These are phyloP conservation scores for Elsinoe fawcettii DNA, from an alignment of 2,329 filamentous ascomycete genomes.

Conservation along the genomic window DNA sequence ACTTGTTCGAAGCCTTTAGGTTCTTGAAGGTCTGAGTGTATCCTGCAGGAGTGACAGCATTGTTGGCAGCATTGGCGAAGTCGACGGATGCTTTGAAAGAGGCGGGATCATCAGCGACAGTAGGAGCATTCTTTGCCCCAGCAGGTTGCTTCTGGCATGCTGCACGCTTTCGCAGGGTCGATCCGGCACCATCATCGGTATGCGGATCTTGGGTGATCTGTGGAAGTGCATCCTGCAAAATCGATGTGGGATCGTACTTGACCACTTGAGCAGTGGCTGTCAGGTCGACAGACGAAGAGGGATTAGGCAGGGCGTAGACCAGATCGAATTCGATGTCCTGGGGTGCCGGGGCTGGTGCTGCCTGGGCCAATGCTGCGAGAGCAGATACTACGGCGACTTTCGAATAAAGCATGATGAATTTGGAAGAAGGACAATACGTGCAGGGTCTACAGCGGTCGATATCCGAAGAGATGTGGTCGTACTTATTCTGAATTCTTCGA, in stretches of 20 bases:
- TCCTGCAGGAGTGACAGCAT: conserved; percentile 6
- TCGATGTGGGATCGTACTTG: conserved; percentile 13
- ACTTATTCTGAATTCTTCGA: background rate
- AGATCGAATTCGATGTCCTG: conserved; percentile 13
- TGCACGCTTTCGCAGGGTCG: conserved; percentile 14
- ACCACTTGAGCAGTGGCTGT: conserved; percentile 2
- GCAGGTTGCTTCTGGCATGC: conserved; percentile 18
- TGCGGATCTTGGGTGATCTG: conserved; percentile 12
- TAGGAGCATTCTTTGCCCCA: conserved; percentile 15
- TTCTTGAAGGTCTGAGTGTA: conserved; percentile 17
- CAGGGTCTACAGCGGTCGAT: background rate
- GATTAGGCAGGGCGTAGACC: conserved; percentile 16
- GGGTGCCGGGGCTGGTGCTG: conserved; percentile 4
- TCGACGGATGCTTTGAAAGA: conserved; percentile 17
- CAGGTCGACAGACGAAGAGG: background rate
- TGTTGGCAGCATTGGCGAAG: conserved; percentile 18
- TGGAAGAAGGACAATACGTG: background rate
- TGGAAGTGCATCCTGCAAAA: conserved; percentile 8
- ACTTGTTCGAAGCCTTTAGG: conserved; percentile 9
- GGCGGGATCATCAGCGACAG: conserved; percentile 18
- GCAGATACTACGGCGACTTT: background rate
- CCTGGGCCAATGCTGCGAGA: background rate
- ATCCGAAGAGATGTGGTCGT: background rate
- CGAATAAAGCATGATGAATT: conserved; percentile 13
- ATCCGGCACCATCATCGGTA: background rate